These are phyloP conservation scores for Collybia nuda DNA, from an alignment of 768 basidiomycete genomes.

Conservation along the genomic window DNA sequence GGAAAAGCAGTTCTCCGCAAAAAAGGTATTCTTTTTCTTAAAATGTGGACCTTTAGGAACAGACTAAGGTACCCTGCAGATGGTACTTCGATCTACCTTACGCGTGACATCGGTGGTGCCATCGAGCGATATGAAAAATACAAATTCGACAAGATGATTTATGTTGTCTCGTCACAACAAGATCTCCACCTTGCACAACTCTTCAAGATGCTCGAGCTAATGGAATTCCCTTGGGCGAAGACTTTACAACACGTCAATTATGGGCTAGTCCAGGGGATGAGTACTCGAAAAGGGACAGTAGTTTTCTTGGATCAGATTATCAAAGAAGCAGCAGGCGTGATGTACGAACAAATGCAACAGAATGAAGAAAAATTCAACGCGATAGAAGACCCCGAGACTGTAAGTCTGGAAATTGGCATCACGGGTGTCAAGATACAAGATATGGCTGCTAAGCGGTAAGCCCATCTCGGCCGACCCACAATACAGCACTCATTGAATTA, in stretches of 20 bases:
- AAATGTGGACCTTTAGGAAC: background rate
- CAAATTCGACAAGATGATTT: conserved; percentile 87
- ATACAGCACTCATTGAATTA: background rate
- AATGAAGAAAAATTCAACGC: conserved; percentile 91
- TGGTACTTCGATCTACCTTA: conserved; percentile 91
- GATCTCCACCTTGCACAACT: conserved; percentile 88
- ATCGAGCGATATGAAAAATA: conserved; percentile 91
- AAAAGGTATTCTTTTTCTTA: conserved; percentile 48
- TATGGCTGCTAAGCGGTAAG: conserved; percentile 90
- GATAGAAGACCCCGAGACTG: conserved; percentile 83
- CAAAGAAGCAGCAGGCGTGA: conserved; percentile 80
- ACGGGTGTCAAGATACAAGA: conserved; percentile 98
- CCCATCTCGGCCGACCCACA: conserved; percentile 1
- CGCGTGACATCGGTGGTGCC: conserved; percentile 93
- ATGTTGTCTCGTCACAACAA: conserved; percentile 86
- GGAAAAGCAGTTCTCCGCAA: conserved; percentile 91
- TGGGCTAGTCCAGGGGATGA: conserved; percentile 94
- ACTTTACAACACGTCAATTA: conserved; percentile 87
- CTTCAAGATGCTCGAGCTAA: conserved; percentile 89
- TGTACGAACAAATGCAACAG: conserved; percentile 96
- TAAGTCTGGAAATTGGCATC: conserved; percentile 84
- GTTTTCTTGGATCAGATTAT: conserved; percentile 95
- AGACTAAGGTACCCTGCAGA: conserved; percentile 42
- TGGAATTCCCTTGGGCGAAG: conserved; percentile 88
- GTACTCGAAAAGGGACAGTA: conserved; percentile 88